Base-by-base conservation (phyloP, 2,329 filamentous ascomycete species). In the Aureobasidium sp. region DNA sequence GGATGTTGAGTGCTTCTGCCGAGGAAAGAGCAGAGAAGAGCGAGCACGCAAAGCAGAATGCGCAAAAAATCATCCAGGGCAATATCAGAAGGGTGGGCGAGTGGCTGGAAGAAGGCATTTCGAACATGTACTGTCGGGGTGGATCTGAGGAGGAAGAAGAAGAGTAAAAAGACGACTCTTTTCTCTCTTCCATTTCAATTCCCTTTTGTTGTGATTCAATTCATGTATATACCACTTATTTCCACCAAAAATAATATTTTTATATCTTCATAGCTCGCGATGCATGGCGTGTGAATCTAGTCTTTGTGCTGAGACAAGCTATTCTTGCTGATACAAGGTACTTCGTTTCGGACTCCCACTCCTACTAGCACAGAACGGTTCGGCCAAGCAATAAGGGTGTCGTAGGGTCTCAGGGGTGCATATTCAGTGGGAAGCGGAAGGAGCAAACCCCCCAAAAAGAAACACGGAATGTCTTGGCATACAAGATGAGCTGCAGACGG, bases 1-100 rank as follows among this genome's bases (percentile, higher is more conserved):
- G 66, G 52, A 66, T 70, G 44, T 52, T 71, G 36, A 64, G 64
- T 53, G 66, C 69, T 49, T 60, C 29, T 31, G 34, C 53, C 8
- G 79, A 83, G 3, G 85, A 88, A 74, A 78, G 86, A 52, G 31
- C 39, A 44, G 45, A 27, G 36, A 66, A 66, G 62, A 66, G 47
- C 22, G n/a, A 55, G 25, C 20, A 53, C 36, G 61, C 55, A 3
- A 42, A 47, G 6, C 52, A 47, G 1, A 65, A 44, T 42, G 37
- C 49, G 25, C 31, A 49, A 5, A 39, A 25, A 20, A 49, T 64
- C 31, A 47, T 64, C 6, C 36, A 58, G 27, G 45, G 42, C 25
- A 64, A 62, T 47, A 34, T 59, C 8, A 41, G 29, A 14, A 45
- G 44, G 20, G 60, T 62, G 20, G 53, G 60, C 1, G 37, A 25